A percentile compares a stretch with the other conserved stretches of the same genome.
Conservation (phyloP, 768 basidiomycete genomes). For the Boletus vermiculosoides region DNA sequence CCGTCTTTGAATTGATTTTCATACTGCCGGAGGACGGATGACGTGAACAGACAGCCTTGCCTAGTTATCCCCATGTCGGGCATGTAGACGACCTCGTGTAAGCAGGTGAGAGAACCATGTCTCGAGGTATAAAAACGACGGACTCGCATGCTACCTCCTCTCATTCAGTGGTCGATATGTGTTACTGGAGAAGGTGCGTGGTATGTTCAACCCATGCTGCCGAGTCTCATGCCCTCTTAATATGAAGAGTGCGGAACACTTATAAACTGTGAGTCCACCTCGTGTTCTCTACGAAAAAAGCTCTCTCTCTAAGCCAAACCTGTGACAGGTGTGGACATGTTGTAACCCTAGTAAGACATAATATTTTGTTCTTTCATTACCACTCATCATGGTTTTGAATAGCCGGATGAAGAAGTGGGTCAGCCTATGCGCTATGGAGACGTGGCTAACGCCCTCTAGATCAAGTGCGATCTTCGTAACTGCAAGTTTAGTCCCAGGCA, state of each 20-base stretch:
- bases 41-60: slow-evolving; percentile 26
- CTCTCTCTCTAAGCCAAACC: slow-evolving; percentile 2
- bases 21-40: slow-evolving; percentile 24
- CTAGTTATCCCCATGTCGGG: slow-evolving; percentile 27
- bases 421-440: neutral
- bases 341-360: slow-evolving; percentile 43
- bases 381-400: slow-evolving; percentile 11
- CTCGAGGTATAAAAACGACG: slow-evolving; percentile 31
- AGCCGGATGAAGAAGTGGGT: slow-evolving; percentile 61
- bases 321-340: slow-evolving; percentile 53
- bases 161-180: slow-evolving; percentile 41
- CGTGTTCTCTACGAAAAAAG: neutral
- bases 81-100: slow-evolving; percentile 27
- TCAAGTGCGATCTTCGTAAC: slow-evolving; percentile 55
- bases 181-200: slow-evolving; percentile 59
- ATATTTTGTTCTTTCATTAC: neutral
- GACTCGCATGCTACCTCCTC: neutral
- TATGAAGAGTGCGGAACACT: slow-evolving; percentile 51
- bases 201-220: neutral
- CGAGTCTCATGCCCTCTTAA: slow-evolving; percentile 20
- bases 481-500: slow-evolving; percentile 67
- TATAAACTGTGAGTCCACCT: slow-evolving; percentile 45
- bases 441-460: slow-evolving; percentile 38
- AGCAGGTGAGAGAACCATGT: slow-evolving; percentile 26
- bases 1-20: slow-evolving; percentile 27